phyloP scores from a whole-genome alignment of 371 early-diverging fungal species.

The Mortierella sp. region DNA sequence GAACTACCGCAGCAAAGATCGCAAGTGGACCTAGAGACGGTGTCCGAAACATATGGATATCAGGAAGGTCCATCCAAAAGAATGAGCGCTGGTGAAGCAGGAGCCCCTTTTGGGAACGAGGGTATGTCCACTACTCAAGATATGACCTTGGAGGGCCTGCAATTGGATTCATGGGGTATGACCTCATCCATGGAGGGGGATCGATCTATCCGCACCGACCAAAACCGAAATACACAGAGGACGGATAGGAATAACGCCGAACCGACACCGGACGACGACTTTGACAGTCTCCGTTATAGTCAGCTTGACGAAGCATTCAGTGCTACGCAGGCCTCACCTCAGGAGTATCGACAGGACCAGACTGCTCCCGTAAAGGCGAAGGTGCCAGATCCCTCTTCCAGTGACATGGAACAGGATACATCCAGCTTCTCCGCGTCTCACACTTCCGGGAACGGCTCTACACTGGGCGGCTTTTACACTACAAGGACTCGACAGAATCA shows the following conservation, averaged over 20 bases:
- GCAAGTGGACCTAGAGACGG: background rate
- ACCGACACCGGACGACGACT: constrained; percentile 24
- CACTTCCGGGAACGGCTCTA: no score
- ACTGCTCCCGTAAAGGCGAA: no score
- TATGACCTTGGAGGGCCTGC: background rate
- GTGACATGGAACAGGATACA: no score
- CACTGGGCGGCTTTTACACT: no score
- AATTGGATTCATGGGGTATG: constrained; percentile 20
- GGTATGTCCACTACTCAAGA: constrained; percentile 19
- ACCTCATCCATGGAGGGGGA: background rate
- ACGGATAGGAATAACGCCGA: background rate
- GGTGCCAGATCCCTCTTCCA: no score
- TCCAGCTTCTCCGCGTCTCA: no score
- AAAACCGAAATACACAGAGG: background rate
- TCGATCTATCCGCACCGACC: background rate
- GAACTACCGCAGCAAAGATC: background rate
- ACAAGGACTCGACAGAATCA: no score
- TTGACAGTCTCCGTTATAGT: constrained; percentile 30
- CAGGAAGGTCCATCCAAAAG: no score
- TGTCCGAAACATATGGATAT: background rate
- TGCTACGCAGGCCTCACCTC: constrained; percentile 10
- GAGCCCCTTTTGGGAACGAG: no score
- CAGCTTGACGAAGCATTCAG: constrained; percentile 42
- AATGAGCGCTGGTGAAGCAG: no score
- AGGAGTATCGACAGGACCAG: no score